phyloP scores from a whole-genome alignment of 306 rosid species.

The Pachyrhizus erosus region DNA sequence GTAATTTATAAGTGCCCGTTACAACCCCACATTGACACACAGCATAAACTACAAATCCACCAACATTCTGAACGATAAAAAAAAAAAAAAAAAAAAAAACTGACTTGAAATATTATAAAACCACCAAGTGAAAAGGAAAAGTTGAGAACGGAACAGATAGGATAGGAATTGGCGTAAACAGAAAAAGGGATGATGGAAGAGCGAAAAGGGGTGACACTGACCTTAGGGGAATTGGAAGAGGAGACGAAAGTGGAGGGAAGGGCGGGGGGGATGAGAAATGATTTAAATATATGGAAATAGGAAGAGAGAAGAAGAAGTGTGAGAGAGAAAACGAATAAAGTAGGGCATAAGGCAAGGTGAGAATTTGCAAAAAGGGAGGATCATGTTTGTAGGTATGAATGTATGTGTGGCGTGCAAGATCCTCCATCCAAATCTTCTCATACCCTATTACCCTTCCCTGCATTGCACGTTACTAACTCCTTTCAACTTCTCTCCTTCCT shows the following conservation, averaged over 20 bases:
- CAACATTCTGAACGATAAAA: constrained; percentile 30
- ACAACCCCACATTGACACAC: constrained; percentile 8
- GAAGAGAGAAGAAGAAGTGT: constrained; percentile 38
- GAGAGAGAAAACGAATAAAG: constrained; percentile 49
- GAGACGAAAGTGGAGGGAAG: neutral
- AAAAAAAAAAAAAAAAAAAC: neutral
- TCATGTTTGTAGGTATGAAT: neutral
- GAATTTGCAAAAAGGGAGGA: constrained; percentile 43
- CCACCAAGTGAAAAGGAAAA: neutral
- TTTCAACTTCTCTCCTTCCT: constrained; percentile 8
- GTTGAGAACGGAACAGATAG: neutral
- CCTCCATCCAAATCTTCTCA: constrained; percentile 43
- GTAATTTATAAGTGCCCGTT: neutral
- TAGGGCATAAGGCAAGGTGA: constrained; percentile 51
- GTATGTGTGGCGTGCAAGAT: constrained; percentile 53
- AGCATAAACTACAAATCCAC: constrained; percentile 37
- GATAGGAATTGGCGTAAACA: neutral
- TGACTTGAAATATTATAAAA: neutral
- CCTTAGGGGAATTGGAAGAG: constrained; percentile 13
- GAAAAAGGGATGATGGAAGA: neutral
- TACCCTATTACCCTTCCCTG: constrained; percentile 19
- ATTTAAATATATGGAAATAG: constrained; percentile 21
- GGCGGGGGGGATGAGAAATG: constrained; percentile 21
- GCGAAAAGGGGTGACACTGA: neutral
- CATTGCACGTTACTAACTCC: constrained; percentile 40